Conservation (phyloP, 2,329 filamentous ascomycete species). For the Didymella pomorum region DNA sequence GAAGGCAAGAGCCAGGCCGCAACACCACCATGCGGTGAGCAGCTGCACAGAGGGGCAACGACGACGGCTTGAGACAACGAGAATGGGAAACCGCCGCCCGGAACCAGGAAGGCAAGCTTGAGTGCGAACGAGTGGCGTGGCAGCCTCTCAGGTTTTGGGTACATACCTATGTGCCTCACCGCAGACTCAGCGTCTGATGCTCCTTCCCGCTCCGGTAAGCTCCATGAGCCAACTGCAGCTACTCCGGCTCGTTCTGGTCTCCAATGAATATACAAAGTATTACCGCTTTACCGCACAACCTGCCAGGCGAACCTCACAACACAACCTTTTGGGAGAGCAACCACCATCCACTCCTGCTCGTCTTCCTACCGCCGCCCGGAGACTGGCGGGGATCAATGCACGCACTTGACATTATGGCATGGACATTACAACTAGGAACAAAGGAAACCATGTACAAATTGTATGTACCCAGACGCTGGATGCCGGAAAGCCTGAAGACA, state of each 20-base stretch:
- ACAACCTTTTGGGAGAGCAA: conserved; percentile 5
- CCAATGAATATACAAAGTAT: background rate
- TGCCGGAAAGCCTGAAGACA: conserved; percentile 5
- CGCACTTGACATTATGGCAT: conserved; percentile 13
- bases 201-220: background rate
- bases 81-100: background rate
- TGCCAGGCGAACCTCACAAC: background rate
- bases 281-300: background rate
- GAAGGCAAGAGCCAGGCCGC: conserved; percentile 7
- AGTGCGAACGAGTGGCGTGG: conserved; percentile 2
- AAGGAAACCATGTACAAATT: conserved; percentile 13
- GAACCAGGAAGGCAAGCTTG: background rate
- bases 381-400: conserved; percentile 1
- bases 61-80: background rate
- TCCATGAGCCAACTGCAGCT: background rate
- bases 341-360: background rate
- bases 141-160: conserved; percentile 5
- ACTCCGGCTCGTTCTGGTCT: background rate
- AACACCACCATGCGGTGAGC: background rate
- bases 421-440: conserved; percentile 8
- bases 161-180: conserved; percentile 13
- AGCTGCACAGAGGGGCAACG: background rate
- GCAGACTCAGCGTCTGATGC: background rate
- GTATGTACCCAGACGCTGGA: conserved; percentile 17
- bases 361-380: background rate